Evolutionary conservation across 345 rosid genomes (phyloP), one percentile per base, ranked within the genome.

Genomic region (Acer campestre): DNA sequence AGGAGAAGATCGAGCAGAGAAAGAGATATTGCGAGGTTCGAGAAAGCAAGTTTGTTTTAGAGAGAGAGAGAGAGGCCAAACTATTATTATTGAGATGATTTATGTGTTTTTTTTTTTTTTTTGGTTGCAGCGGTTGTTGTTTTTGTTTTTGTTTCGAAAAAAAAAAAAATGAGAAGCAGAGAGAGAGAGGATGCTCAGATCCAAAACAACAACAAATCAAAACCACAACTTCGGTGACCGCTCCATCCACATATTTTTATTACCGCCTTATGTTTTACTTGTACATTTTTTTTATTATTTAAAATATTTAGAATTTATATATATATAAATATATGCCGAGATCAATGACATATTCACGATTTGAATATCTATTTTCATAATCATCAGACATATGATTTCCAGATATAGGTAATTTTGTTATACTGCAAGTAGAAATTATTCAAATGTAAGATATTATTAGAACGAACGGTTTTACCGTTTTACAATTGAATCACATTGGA

Each of bases 171-270:
- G 46, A 42, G 46, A 16, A 40, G 25, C 14, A 48, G 44, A 56
- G 44, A 44, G 14, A 44, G 49, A 8, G 1, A 31, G 12, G 10
- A 61, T 22, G 61, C 68, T 75, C 81, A 77, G 88, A 84, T 87
- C 83, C 80, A 80, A 71, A 78, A 69, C 58, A 53, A 7, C 70
- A 73, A 58, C 61, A 74, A 84, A 85, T 70, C 55, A 84, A 87
- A 73, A 35, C 90, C 93, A 87, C 90, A 87, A 29, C 86, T 82
- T 86, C 20, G 71, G 13, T 56, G 81, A 77, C 84, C 82, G 61
- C 85, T 72, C 27, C 86, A 68, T 77, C 89, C 83, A 84, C 70
- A 74, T 62, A 68, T 67, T 61, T 61, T 22, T 64, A 27, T 59
- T 75, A 17, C 48, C 58, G 35, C 35, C 10, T 53, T 44, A 68